These are phyloP conservation scores for Penicillium odoratum DNA, from an alignment of 495 filamentous ascomycete genomes.

Conservation along the genomic window DNA sequence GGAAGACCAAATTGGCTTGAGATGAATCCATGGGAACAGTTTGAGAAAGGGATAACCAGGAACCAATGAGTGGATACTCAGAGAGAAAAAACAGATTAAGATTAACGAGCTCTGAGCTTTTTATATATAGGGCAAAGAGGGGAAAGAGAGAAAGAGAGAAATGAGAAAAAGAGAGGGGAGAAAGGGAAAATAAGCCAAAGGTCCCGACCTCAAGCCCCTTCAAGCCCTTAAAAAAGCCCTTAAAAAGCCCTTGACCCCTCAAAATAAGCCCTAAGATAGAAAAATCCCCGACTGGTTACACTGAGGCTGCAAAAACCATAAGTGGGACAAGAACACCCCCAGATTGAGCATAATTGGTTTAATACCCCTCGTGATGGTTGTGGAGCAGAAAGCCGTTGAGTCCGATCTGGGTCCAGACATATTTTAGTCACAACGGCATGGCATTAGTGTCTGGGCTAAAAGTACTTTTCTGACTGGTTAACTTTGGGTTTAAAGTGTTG, in stretches of 20 bases:
- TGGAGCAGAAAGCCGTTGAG: slow-evolving; percentile 23
- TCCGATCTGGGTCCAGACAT: slow-evolving; percentile 21
- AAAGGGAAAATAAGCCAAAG: background rate
- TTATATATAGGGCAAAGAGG: background rate
- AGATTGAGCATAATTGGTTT: background rate
- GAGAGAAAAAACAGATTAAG: too few relatives aligned
- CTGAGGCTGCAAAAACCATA: slow-evolving; percentile 21
- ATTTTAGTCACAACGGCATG: slow-evolving; percentile 31
- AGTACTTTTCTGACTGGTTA: too few relatives aligned
- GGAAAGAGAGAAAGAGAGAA: background rate
- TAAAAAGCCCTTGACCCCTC: background rate
- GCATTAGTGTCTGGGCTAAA: slow-evolving; percentile 28
- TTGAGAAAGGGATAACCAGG: background rate
- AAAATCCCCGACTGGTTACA: slow-evolving; percentile 33
- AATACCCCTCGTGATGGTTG: slow-evolving; percentile 17
- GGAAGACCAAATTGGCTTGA: background rate
- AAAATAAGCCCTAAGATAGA: slow-evolving; percentile 9
- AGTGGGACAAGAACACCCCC: slow-evolving; percentile 15
- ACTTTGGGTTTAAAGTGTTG: slow-evolving; percentile 19
- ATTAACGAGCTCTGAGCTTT: too few relatives aligned
- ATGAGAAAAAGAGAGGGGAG: background rate
- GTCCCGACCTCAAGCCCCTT: too few relatives aligned
- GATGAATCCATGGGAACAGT: background rate
- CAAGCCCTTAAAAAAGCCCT: too few relatives aligned
- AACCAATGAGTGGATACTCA: too few relatives aligned